These are phyloP conservation scores for Amanita brunnescens DNA, from an alignment of 768 basidiomycete species.

Conservation along the genomic window DNA sequence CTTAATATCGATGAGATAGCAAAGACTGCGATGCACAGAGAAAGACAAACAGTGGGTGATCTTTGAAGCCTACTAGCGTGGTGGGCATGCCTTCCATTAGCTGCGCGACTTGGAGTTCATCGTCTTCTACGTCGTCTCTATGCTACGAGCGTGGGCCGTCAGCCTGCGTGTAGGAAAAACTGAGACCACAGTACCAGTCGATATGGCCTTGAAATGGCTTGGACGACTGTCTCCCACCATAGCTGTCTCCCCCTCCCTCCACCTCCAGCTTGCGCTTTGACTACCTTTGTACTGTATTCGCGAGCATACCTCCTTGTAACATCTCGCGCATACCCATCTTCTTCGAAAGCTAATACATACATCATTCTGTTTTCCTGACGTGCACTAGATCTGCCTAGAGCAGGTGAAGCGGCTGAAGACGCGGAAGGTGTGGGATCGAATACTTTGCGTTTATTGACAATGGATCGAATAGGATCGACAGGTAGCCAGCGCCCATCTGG, in stretches of 20 bases:
- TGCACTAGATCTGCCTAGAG: neutral
- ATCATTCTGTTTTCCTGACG: slow-evolving; percentile 70
- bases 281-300: slow-evolving; percentile 70
- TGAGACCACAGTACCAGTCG: slow-evolving; percentile 51
- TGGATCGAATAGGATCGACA: slow-evolving; percentile 77
- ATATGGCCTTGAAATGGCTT: slow-evolving; percentile 63
- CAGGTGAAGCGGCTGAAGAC: slow-evolving; percentile 9
- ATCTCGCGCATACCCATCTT: slow-evolving; percentile 88
- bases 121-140: slow-evolving; percentile 89
- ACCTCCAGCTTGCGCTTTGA: slow-evolving; percentile 53
- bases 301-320: slow-evolving; percentile 86
- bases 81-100: slow-evolving; percentile 90
- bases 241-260: slow-evolving; percentile 55
- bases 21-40: neutral
- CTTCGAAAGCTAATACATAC: slow-evolving; percentile 91
- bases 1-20: slow-evolving; percentile 25
- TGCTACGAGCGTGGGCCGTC: slow-evolving; percentile 40
- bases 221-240: slow-evolving; percentile 80
- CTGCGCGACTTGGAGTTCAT: slow-evolving; percentile 70
- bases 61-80: slow-evolving; percentile 86
- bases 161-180: neutral
- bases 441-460: slow-evolving; percentile 70
- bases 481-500: slow-evolving; percentile 89
- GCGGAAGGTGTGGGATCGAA: slow-evolving; percentile 59
- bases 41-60: slow-evolving; percentile 74